Evolutionary conservation across 2,329 filamentous ascomycete species (phyloP), one percentile per base, ranked within the genome.

Genomic region (Xylaria sp.): DNA sequence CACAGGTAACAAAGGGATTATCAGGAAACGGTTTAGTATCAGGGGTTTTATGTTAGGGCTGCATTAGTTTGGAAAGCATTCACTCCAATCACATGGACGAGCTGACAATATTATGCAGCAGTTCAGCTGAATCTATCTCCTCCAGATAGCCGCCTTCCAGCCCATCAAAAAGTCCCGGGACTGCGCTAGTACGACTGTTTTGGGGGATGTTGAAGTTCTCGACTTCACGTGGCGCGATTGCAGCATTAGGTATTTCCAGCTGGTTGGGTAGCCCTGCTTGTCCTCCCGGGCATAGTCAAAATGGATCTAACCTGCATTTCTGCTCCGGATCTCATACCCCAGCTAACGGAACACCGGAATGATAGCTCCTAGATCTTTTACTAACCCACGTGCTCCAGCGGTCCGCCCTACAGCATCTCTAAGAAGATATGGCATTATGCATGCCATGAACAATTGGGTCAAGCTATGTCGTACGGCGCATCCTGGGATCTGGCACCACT

Each of bases 121-220:
- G 50, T 63, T 63, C 60, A 63, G 60, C 60, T 63, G 60, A 37
- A 37, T 37, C 34, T 37, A 2, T 37, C 34, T 37, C 10, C 34
- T 37, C 10, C 34, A 37, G 34, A 37, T 55, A 37, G 41, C 20
- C 37, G 23, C 37, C 60, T 2, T 18, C 54, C 48, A 63, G 60
- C 60, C 46, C 50, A 34, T 44, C 48, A 32, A 6, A 44, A 20
- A 25, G 28, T 34, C 18, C 12, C 20, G n/a, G 32, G 48, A 10
- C 32, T 52, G 41, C 32, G 12, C 52, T 32, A 51, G 34, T 25
- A 62, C 48, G 34, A 48, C 48, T 41, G 34, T 34, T 51, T 41
- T 10, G 18, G 23, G 37, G 59, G 23, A 20, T n/a, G 32, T 57
- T 51, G 10, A 50, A 20, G 44, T 12, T 51, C 15, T 18, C 7